A percentile compares a stretch with the other conserved stretches of the same genome.
Conservation (phyloP, 306 rosid species). For the Trifolium repens region DNA sequence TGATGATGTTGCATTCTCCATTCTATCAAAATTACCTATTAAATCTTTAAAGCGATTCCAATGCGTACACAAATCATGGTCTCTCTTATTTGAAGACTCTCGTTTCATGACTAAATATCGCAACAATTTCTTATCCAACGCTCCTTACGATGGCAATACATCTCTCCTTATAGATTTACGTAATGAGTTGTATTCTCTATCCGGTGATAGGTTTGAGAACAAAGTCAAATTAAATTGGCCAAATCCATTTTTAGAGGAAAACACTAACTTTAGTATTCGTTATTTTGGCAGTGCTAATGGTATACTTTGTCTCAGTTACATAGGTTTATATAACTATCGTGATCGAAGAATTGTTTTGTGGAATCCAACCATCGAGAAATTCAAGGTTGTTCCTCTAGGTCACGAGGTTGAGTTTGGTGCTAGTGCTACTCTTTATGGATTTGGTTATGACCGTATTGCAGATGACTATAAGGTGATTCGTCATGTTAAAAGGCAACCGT, state of each 20-base stretch:
- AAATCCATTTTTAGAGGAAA: neutral
- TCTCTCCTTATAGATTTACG: too few species aligned
- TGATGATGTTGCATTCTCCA: neutral
- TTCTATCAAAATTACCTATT: neutral
- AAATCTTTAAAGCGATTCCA: neutral
- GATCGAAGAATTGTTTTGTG: neutral
- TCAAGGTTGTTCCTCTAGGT: neutral
- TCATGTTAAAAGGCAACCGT: neutral
- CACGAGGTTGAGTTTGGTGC: neutral
- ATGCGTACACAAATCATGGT: neutral
- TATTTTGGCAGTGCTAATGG: neutral
- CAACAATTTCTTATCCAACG: neutral
- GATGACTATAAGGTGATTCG: conserved; percentile 8
- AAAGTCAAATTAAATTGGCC: neutral
- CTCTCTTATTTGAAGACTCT: neutral
- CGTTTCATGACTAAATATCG: too few species aligned
- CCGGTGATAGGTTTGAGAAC: neutral
- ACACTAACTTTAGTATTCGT: neutral
- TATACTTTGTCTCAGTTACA: neutral
- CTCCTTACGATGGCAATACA: neutral
- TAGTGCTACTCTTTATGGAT: neutral
- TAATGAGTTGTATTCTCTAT: neutral
- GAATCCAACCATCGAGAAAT: neutral
- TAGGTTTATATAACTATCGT: neutral
- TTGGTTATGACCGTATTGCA: neutral